These are phyloP conservation scores for Colletotrichum navitas DNA, from an alignment of 2,329 filamentous ascomycete species.

Conservation along the genomic window DNA sequence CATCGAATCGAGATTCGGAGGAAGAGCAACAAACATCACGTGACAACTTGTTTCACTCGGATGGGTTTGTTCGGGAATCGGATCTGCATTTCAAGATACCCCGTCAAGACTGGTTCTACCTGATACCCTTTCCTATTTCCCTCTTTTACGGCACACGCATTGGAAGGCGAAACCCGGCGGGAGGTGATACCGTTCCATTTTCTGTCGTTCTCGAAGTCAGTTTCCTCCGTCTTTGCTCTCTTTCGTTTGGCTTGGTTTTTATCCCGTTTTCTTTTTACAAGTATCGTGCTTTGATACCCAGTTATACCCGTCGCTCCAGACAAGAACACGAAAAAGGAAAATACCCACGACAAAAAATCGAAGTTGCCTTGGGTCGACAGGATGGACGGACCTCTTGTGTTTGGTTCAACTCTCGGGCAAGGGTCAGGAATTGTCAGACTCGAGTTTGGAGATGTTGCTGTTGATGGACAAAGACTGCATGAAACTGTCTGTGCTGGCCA, in stretches of 20 bases:
- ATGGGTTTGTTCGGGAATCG: constrained; percentile 59
- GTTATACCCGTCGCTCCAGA: constrained; percentile 49
- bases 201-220: constrained; percentile 44
- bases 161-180: constrained; percentile 35
- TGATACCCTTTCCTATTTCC: constrained; percentile 48
- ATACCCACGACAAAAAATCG: constrained; percentile 45
- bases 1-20: constrained; percentile 38
- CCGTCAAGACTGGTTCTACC: constrained; percentile 62
- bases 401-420: constrained; percentile 43
- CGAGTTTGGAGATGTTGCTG: constrained; percentile 39
- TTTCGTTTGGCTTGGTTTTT: constrained; percentile 41
- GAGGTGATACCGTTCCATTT: constrained; percentile 40
- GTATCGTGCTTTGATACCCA: constrained; percentile 52
- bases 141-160: constrained; percentile 44
- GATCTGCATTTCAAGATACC: constrained; percentile 72
- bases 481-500: constrained; percentile 40
- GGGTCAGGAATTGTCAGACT: constrained; percentile 41
- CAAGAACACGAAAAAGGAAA: constrained; percentile 45
- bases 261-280: constrained; percentile 40
- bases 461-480: constrained; percentile 39
- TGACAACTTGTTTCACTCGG: constrained; percentile 40
- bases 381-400: constrained; percentile 40
- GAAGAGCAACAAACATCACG: constrained; percentile 36
- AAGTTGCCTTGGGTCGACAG: constrained; percentile 41
- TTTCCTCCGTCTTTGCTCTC: constrained; percentile 40